Evolutionary conservation across 2,329 filamentous ascomycete species (phyloP).

Genomic region (Phaeosphaeria sp.): DNA sequence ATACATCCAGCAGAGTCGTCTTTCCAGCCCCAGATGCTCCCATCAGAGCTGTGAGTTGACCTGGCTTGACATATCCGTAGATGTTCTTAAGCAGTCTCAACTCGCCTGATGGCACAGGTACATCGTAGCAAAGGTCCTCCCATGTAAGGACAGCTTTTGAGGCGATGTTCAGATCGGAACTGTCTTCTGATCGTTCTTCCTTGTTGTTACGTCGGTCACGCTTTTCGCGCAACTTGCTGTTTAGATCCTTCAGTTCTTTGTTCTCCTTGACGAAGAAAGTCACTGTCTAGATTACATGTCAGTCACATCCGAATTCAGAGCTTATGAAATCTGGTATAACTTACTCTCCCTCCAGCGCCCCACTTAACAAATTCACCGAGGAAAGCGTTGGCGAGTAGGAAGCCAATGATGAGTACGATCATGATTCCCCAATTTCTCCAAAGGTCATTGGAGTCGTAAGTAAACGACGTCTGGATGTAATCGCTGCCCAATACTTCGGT

Average conservation of each 20-base stretch:
- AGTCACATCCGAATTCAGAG: too few species aligned
- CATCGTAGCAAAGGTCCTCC: constrained; percentile 66
- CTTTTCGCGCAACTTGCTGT: constrained; percentile 67
- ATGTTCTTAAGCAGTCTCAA: constrained; percentile 64
- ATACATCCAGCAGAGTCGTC: constrained; percentile 81
- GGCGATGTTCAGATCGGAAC: constrained; percentile 57
- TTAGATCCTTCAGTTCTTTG: constrained; percentile 70
- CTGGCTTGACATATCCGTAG: constrained; percentile 63
- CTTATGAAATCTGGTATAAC: too few species aligned
- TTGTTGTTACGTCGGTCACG: constrained; percentile 59
- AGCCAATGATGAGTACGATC: constrained; percentile 74
- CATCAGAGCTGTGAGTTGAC: constrained; percentile 58
- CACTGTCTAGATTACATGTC: too few species aligned
- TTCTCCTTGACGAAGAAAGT: constrained; percentile 78
- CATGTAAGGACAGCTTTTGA: constrained; percentile 65
- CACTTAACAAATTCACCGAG: constrained; percentile 80
- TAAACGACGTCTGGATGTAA: constrained; percentile 74
- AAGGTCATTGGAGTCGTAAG: constrained; percentile 69
- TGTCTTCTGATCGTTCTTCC: constrained; percentile 49
- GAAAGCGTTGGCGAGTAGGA: constrained; percentile 74
- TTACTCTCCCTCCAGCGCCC: constrained; percentile 81
- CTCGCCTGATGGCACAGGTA: constrained; percentile 69
- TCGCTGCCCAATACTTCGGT: constrained; percentile 67
- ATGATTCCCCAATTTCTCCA: constrained; percentile 75
- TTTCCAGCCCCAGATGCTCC: constrained; percentile 74